Evolutionary conservation across 495 filamentous ascomycete species (phyloP), one percentile per base, ranked within the genome.

Genomic region (Aspergillus bridgeri): DNA sequence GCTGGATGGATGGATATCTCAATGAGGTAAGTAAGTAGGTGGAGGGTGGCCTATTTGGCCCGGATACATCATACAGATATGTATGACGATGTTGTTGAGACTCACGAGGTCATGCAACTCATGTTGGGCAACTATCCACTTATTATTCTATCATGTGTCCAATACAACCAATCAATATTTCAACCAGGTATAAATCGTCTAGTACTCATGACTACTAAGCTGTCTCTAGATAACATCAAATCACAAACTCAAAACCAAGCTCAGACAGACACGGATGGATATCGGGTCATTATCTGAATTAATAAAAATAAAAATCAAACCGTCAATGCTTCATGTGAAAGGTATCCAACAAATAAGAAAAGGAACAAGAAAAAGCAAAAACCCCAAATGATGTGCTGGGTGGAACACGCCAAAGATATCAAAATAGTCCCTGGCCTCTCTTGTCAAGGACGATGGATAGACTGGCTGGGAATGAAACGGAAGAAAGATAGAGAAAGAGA

Each of bases 321-420:
- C 19, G 44, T 51, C 29, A 51, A 51, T 42, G 42, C 38, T 20
- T 56, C 57, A 55, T 60, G 48, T 45, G 33, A 54, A 60, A 61
- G 59, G 59, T 61, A 61, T 61, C 59, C 53, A 51, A 50, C 22
- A 56, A 51, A 24, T 25, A 45, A 46, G 42, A 50, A 43, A 19
- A 50, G 18, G 13, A 57, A 33, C 42, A 6, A 44, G 11, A 25
- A 15, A 48, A n/a, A n/a, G n/a, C n/a, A n/a, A 21, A 46, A 27
- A 42, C 7, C 11, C n/a, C 25, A 29, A 45, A 52, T 20, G 22
- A 47, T 47, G 45, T 20, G 45, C 19, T 47, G 18, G 22, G 45
- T 20, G 45, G 15, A 46, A 3, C 33, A 38, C 33, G 33, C 33
- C 33, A 38, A 38, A 38, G 7, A 38, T 38, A 38, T 38, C 33